Percentiles rank a stretch among this genome's conserved stretches.
Conservation (phyloP, 129 eudicot species). For the Calendula officinalis region DNA sequence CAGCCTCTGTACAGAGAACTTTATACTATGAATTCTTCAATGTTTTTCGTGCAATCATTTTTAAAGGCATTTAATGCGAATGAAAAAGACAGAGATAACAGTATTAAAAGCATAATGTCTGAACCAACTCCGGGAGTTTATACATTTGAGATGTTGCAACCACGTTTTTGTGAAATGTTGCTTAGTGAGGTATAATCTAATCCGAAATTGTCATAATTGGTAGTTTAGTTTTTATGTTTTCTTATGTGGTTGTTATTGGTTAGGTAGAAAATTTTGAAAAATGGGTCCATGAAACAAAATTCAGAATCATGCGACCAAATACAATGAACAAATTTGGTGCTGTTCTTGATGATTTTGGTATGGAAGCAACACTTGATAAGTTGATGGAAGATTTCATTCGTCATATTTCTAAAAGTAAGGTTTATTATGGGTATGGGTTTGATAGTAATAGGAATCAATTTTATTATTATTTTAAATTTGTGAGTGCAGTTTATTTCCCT, state of each 20-base stretch:
- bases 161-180: slow-evolving; percentile 79
- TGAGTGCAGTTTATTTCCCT: slow-evolving; percentile 77
- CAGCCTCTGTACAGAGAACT: slow-evolving; percentile 85
- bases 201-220: slow-evolving; percentile 14
- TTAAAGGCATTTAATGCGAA: slow-evolving; percentile 53
- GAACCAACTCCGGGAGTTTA: slow-evolving; percentile 80
- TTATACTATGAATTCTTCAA: slow-evolving; percentile 61
- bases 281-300: slow-evolving; percentile 84
- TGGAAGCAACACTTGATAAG: slow-evolving; percentile 81
- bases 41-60: slow-evolving; percentile 77
- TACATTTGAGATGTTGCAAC: slow-evolving; percentile 83
- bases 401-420: slow-evolving; percentile 69
- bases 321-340: slow-evolving; percentile 91
- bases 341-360: slow-evolving; percentile 97
- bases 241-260: slow-evolving; percentile 48
- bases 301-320: slow-evolving; percentile 97
- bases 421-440: neutral
- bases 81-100: slow-evolving; percentile 61
- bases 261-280: slow-evolving; percentile 92
- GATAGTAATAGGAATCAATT: neutral
- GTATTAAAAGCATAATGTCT: slow-evolving; percentile 70
- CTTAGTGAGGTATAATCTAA: slow-evolving; percentile 64
- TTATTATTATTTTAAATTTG: slow-evolving; percentile 55
- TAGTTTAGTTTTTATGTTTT: slow-evolving; percentile 39
- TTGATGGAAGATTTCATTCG: slow-evolving; percentile 83